Base-by-base conservation (phyloP, 2,329 filamentous ascomycete genomes). In the Colletotrichum orchidophilum region DNA sequence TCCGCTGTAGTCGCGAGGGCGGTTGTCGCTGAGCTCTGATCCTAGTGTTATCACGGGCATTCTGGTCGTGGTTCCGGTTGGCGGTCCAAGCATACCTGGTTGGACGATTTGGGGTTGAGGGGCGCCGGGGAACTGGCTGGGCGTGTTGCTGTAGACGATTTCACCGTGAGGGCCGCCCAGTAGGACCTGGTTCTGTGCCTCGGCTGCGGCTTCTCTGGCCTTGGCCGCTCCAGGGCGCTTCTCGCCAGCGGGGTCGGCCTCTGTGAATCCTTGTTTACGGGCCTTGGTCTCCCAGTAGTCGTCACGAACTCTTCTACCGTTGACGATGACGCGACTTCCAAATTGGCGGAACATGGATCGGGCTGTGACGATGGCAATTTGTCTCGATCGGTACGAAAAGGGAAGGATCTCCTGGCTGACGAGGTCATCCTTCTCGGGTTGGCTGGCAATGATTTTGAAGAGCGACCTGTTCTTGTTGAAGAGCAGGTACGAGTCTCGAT, bases 281-380 rank as follows among this genome's bases (percentile, higher is more conserved):
- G 96, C 96, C 83, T 98, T 98, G 78, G 92, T 94, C 82, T 98
- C 96, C 96, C 96, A 99, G 82, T 99, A 99, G 80, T 99, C 96
- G 82, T 99, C 96, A 60, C 96, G 92, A 52, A 99, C 96, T 69
- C 96, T 88, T 73, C 96, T 90, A 39, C 96, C 96, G 77, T 95
- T 94, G 42, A 93, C 91, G 74, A 99, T 96, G 63, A 99, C 93
- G 73, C 96, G 90, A 81, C 95, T 98, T 59, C 96, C 96, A 81
- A 99, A 99, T 81, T 99, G 96, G 53, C 96, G 92, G 82, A 98
- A 99, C 96, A 99, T 99, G 76, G 96, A 98, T 74, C 94, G 91
- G 33, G 96, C 96, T 1, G 96, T 98, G 53, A 99, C 96, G 73
- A 99, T 98, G 62, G 96, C 96, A 76, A 99, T 99, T 82, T 99